A percentile compares a stretch with the other conserved stretches of the same genome.
Conservation (phyloP, 805 yeast genomes). For the Cyberlindnera bimundalis region DNA sequence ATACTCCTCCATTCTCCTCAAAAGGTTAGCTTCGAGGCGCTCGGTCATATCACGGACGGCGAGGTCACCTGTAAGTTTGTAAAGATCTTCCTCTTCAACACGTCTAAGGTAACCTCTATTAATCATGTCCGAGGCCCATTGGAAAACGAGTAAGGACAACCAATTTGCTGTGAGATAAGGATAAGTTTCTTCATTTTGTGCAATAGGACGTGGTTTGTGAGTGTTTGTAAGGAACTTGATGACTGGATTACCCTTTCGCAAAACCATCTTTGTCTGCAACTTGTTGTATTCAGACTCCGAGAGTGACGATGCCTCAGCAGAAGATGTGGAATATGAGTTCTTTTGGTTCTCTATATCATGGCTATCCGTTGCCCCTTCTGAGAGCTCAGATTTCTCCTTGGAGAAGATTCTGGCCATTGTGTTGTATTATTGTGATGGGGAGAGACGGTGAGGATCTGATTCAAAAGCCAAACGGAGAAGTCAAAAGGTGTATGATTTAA, state of each 20-base stretch:
- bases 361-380: too few relatives aligned
- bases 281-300: conserved; percentile 2
- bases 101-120: conserved; percentile 58
- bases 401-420: too few relatives aligned
- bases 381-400: too few relatives aligned
- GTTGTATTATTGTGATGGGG: too few relatives aligned
- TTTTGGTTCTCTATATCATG: not conserved
- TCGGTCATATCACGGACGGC: conserved; percentile 34
- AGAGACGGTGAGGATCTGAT: too few relatives aligned
- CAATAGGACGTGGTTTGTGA: conserved; percentile 21
- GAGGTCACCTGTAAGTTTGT: conserved; percentile 35
- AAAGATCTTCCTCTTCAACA: conserved; percentile 55
- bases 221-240: conserved; percentile 18
- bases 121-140: conserved; percentile 25
- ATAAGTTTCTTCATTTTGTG: conserved; percentile 14
- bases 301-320: not conserved
- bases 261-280: conserved; percentile 16
- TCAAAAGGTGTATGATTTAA: too few relatives aligned
- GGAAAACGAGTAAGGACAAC: conserved; percentile 19
- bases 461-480: too few relatives aligned
- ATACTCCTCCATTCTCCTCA: conserved; percentile 27
- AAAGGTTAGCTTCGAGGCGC: conserved; percentile 31
- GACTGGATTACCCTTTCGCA: conserved; percentile 17
- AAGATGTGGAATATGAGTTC: not conserved
- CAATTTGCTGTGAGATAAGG: conserved; percentile 22